A percentile compares a stretch with the other conserved stretches of the same genome.
phyloP scores from a whole-genome alignment of 192 early-diverging fungal genomes.

The Backusella sp. region DNA sequence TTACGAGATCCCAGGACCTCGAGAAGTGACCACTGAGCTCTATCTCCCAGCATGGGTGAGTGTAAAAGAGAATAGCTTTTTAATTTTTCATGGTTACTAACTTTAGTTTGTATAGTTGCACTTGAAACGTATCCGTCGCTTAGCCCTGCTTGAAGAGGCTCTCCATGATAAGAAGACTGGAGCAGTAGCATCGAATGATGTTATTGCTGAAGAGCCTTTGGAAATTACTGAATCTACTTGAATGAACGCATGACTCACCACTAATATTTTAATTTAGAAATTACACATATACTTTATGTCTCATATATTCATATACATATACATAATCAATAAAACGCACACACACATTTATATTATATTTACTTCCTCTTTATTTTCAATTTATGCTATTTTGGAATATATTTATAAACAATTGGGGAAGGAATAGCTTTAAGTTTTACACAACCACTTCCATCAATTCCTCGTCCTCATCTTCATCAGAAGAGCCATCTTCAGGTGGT shows the following conservation, averaged over 20 bases:
- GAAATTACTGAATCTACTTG: not conserved
- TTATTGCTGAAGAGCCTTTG: not conserved
- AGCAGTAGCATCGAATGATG: not conserved
- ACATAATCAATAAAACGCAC: not conserved
- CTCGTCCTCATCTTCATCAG: constrained; percentile 19
- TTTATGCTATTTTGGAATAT: not conserved
- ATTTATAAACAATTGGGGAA: not conserved
- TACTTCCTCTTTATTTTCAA: not conserved
- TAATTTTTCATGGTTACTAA: not conserved
- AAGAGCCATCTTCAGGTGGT: constrained; percentile 10
- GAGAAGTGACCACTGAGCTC: constrained; percentile 25
- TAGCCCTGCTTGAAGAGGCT: not conserved
- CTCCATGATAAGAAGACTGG: not conserved
- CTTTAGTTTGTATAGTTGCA: not conserved
- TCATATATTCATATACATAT: not conserved
- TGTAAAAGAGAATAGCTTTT: not conserved
- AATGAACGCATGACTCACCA: not conserved
- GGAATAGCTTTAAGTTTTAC: not conserved
- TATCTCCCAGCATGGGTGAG: constrained; percentile 14
- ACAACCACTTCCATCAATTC: constrained; percentile 14
- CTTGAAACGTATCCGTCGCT: constrained; percentile 10
- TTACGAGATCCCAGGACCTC: constrained; percentile 50
- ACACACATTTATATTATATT: not conserved
- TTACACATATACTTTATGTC: not conserved
- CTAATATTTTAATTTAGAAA: not conserved